phyloP scores from a whole-genome alignment of 2,329 filamentous ascomycete species.

The Cladosporium sp. region DNA sequence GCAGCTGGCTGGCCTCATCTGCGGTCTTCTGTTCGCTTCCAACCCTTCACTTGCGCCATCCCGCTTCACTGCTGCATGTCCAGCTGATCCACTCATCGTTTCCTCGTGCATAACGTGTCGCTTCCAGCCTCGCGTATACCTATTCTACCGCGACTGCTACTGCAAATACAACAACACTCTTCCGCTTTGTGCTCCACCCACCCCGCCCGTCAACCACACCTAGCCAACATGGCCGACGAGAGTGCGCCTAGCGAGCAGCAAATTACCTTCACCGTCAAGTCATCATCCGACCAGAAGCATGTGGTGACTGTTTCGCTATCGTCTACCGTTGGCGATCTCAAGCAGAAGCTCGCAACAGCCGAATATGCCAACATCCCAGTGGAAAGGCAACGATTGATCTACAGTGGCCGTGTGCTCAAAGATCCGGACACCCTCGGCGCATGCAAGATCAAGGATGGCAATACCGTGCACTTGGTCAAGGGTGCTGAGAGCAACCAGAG shows the following conservation, averaged over 20 bases:
- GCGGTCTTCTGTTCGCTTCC: background rate
- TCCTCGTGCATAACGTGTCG: too few relatives aligned
- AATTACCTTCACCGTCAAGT: slow-evolving; percentile 95
- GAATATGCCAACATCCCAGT: slow-evolving; percentile 84
- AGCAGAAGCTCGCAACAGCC: slow-evolving; percentile 74
- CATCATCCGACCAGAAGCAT: slow-evolving; percentile 84
- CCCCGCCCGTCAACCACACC: slow-evolving; percentile 45
- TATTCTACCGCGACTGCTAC: background rate
- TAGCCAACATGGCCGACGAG: slow-evolving; percentile 56
- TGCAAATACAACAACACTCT: background rate
- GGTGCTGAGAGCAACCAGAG: slow-evolving; percentile 82
- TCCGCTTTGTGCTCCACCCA: background rate
- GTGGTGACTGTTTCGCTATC: slow-evolving; percentile 73
- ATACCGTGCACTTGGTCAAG: slow-evolving; percentile 95
- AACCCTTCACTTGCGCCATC: background rate
- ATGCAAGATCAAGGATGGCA: slow-evolving; percentile 94
- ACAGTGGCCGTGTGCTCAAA: slow-evolving; percentile 94
- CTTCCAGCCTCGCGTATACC: too few relatives aligned
- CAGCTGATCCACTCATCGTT: background rate
- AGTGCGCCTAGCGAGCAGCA: slow-evolving; percentile 53
- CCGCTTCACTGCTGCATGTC: background rate
- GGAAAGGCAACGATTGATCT: slow-evolving; percentile 91
- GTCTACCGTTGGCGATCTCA: slow-evolving; percentile 78
- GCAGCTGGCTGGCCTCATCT: background rate
- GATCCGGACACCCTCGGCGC: slow-evolving; percentile 78